These are phyloP conservation scores for Malassezia pachydermatis DNA, from an alignment of 1,284 basidiomycete species.

Conservation along the genomic window DNA sequence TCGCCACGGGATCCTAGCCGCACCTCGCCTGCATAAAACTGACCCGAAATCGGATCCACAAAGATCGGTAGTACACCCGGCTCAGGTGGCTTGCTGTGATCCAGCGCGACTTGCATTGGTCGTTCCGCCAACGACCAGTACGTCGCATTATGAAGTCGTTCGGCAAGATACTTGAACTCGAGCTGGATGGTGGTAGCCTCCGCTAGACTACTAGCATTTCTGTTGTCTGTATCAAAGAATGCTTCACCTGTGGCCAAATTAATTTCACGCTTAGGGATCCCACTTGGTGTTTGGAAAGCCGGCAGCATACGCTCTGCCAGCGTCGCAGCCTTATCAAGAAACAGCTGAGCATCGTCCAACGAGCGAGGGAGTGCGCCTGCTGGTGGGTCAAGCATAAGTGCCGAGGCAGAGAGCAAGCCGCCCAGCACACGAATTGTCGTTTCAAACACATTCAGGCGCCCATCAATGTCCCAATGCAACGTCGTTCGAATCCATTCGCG, in stretches of 20 bases:
- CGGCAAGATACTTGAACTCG: slow-evolving; percentile 68
- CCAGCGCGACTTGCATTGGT: slow-evolving; percentile 36
- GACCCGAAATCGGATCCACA: slow-evolving; percentile 59
- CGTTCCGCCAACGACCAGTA: slow-evolving; percentile 74
- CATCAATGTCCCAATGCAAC: slow-evolving; percentile 69
- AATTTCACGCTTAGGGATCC: slow-evolving; percentile 68
- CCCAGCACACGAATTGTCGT: slow-evolving; percentile 72
- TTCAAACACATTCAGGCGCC: slow-evolving; percentile 80
- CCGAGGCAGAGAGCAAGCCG: slow-evolving; percentile 64
- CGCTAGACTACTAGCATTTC: slow-evolving; percentile 65
- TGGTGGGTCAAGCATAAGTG: slow-evolving; percentile 32
- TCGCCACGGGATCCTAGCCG: slow-evolving; percentile 84
- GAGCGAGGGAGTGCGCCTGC: slow-evolving; percentile 22
- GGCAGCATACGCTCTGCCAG: slow-evolving; percentile 76
- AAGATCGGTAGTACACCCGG: slow-evolving; percentile 75
- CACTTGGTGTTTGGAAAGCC: slow-evolving; percentile 60
- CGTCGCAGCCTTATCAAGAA: slow-evolving; percentile 52
- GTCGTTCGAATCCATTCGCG: slow-evolving; percentile 64
- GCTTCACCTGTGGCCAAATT: slow-evolving; percentile 63
- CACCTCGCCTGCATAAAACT: slow-evolving; percentile 65
- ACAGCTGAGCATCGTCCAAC: slow-evolving; percentile 32
- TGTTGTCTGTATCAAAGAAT: slow-evolving; percentile 59
- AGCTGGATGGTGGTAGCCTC: slow-evolving; percentile 45
- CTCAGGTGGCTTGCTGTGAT: slow-evolving; percentile 47
- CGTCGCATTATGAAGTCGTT: slow-evolving; percentile 62